A percentile compares a stretch with the other conserved stretches of the same genome.
Conservation (phyloP, 176 grass and related monocot genomes). For the Musa acuminata region DNA sequence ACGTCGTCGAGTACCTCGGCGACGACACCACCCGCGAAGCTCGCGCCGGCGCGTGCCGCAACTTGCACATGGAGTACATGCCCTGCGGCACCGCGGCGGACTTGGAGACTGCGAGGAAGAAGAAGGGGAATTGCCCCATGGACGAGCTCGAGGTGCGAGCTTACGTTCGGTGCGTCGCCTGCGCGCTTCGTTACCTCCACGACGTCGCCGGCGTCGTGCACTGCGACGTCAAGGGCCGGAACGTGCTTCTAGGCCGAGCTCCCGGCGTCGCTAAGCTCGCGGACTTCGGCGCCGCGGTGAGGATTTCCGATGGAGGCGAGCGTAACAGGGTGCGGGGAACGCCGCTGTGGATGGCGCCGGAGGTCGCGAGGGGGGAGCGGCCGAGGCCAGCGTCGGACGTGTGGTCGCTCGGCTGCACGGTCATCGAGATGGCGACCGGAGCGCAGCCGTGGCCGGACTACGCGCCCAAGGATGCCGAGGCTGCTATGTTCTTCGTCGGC, state of each 20-base stretch:
- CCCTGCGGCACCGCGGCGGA: slow-evolving; percentile 53
- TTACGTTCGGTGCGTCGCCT: slow-evolving; percentile 32
- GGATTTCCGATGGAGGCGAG: slow-evolving; percentile 18
- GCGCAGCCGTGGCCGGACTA: slow-evolving; percentile 52
- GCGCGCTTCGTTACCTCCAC: slow-evolving; percentile 76
- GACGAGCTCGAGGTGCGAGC: slow-evolving; percentile 30
- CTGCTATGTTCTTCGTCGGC: slow-evolving; percentile 45
- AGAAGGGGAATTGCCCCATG: slow-evolving; percentile 10
- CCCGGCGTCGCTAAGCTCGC: slow-evolving; percentile 50
- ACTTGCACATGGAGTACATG: slow-evolving; percentile 76
- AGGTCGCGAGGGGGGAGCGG: slow-evolving; percentile 60
- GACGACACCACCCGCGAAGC: slow-evolving; percentile 26
- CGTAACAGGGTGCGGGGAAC: slow-evolving; percentile 32
- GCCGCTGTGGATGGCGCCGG: slow-evolving; percentile 92
- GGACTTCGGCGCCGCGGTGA: slow-evolving; percentile 66
- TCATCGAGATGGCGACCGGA: slow-evolving; percentile 70
- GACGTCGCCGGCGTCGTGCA: slow-evolving; percentile 57
- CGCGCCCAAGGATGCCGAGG: slow-evolving; percentile 26
- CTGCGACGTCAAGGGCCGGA: slow-evolving; percentile 84
- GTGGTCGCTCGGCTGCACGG: slow-evolving; percentile 87
- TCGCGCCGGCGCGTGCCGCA: slow-evolving; percentile 10
- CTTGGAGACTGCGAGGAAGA: slow-evolving; percentile 15
- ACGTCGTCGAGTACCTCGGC: slow-evolving; percentile 59
- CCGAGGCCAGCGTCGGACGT: slow-evolving; percentile 58
- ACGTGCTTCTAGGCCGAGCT: slow-evolving; percentile 43